Evolutionary conservation across 192 early-diverging fungal genomes (phyloP), one percentile per base, ranked within the genome.

Genomic region (Phycomyces nitens): DNA sequence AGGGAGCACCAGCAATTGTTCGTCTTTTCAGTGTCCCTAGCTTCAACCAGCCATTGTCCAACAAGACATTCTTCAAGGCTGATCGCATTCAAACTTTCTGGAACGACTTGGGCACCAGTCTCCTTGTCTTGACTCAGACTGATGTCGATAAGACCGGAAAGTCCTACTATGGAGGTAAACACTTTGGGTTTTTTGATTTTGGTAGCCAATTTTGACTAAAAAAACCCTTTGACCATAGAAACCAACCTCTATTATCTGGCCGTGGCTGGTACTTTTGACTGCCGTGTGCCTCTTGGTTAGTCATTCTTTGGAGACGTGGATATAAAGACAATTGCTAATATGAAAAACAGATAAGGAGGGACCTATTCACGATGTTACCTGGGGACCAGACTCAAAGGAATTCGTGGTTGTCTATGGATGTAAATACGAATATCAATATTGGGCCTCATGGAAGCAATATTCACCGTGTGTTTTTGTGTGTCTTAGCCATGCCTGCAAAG

Each of bases 331-430:
- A 1, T 2, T 47, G 2, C 12, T 47, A n/a, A 47, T 47, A 14
- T 7, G 3, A n/a, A 18, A 6, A 6, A 47, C 18, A 47, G 44
- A 89, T 63, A 88, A 89, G 59, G 82, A 93, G 49, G 96, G 95
- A 11, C 90, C 96, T 22, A 90, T 99, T 60, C 97, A 99, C 66
- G 94, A 95, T 76, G 94, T 99, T 5, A 79, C 88, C 8, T 99
- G 97, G 97, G 84, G 80, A 64, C 97, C 97, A 16, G 89, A 85
- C 58, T 91, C 90, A n/a, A 97, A 96, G 71, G 97, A 99, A 80
- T 99, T 97, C 84, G 88, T 89, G 26, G 97, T 98, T 6, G 78
- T 92, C 21, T 97, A 97, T 72, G 97, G 97, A 47, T 88, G 44
- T 47, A 47, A 14, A 11, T 47, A n/a, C 8, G 8, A 7, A 14